Evolutionary conservation across 164 flowering plant species (phyloP).

Genomic region (Berberis thunbergii): DNA sequence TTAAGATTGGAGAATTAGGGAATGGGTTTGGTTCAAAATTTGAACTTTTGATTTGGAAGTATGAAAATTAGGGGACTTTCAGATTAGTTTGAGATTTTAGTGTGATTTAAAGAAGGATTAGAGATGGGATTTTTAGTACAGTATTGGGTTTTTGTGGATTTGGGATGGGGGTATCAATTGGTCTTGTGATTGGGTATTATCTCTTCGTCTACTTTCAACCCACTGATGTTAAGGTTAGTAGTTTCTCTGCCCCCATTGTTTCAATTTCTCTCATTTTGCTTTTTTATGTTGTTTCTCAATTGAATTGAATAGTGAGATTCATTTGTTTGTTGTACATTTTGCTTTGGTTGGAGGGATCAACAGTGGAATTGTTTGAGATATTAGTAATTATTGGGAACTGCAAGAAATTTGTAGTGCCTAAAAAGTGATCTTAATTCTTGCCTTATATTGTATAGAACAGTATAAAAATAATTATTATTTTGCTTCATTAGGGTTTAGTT

Average conservation of each 20-base stretch:
- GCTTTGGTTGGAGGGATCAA: too few relatives aligned
- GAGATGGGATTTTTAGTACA: conserved; percentile 70
- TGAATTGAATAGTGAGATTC: too few relatives aligned
- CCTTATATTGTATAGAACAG: too few relatives aligned
- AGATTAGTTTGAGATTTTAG: background rate
- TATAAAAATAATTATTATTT: too few relatives aligned
- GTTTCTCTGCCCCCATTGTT: background rate
- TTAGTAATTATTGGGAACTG: too few relatives aligned
- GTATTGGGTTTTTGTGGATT: conserved; percentile 67
- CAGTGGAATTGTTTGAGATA: too few relatives aligned
- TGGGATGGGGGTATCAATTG: conserved; percentile 62
- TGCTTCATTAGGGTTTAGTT: too few relatives aligned
- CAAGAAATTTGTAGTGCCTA: too few relatives aligned
- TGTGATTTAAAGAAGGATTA: background rate
- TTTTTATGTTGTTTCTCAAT: background rate
- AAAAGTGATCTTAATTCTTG: too few relatives aligned
- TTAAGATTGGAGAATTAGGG: background rate
- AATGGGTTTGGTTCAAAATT: background rate
- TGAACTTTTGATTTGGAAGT: background rate
- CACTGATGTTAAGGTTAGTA: conserved; percentile 63
- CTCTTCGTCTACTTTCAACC: conserved; percentile 77
- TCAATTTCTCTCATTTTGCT: background rate
- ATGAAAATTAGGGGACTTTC: background rate
- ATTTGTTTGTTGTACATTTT: too few relatives aligned
- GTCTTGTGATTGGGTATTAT: conserved; percentile 61